Evolutionary conservation across 1,284 basidiomycete genomes (phyloP).

Genomic region (Trichosporon coremiiforme): DNA sequence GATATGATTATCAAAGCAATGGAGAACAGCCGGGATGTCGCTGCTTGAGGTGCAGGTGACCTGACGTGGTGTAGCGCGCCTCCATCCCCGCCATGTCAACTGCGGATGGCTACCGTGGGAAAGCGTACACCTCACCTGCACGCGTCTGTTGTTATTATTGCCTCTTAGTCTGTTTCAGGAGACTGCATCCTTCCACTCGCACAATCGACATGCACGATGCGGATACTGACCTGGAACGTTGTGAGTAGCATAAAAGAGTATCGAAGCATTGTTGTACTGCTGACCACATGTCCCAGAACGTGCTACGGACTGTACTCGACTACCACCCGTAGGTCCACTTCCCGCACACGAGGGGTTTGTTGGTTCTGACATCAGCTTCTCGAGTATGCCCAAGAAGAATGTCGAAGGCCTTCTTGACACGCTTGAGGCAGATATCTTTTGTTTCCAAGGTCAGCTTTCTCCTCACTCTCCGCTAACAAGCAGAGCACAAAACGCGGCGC

Average conservation of each 20-base stretch:
- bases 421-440: constrained; percentile 80
- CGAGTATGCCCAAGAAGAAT: constrained; percentile 69
- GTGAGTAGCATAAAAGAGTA: constrained; percentile 40
- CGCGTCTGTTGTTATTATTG: constrained; percentile 5
- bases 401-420: constrained; percentile 75
- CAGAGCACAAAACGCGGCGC: constrained; percentile 86
- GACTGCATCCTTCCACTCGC: too few species aligned
- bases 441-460: constrained; percentile 77
- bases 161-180: background rate
- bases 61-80: constrained; percentile 18
- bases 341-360: background rate
- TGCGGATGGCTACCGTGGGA: constrained; percentile 7
- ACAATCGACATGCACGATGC: constrained; percentile 44
- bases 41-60: constrained; percentile 9
- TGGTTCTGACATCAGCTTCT: constrained; percentile 67
- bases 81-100: background rate
- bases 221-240: constrained; percentile 61
- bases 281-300: constrained; percentile 66
- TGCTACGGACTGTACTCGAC: constrained; percentile 81
- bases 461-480: background rate
- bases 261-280: background rate
- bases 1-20: background rate
- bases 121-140: background rate
- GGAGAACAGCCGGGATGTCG: background rate
- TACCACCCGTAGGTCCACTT: constrained; percentile 75